phyloP scores from a whole-genome alignment of 225 moss, liverwort and hornwort species.

The Physcomitrellopsis africana region DNA sequence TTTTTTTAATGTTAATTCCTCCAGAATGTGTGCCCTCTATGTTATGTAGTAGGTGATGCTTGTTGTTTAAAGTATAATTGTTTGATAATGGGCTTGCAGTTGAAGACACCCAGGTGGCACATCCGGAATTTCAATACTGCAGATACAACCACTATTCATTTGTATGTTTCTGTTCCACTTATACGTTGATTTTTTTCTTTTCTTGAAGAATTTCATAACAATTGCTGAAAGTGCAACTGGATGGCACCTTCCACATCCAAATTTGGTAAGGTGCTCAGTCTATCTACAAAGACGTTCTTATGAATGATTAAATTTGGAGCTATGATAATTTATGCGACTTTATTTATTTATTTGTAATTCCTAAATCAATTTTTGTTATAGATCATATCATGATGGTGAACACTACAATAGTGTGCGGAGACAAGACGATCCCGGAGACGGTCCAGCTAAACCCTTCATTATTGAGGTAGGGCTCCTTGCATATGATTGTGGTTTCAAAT shows the following conservation, averaged over 20 bases:
- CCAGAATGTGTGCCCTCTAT: neutral
- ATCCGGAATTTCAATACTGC: constrained; percentile 83
- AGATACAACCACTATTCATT: constrained; percentile 69
- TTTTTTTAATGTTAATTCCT: neutral
- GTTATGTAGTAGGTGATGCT: neutral
- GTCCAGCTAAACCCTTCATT: constrained; percentile 71
- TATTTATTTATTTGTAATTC: neutral
- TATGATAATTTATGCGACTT: no score
- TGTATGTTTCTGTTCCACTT: constrained; percentile 62
- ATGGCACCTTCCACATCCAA: no score
- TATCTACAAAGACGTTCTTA: no score
- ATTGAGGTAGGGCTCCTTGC: constrained; percentile 62
- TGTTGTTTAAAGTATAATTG: constrained; percentile 1
- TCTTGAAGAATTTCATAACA: no score
- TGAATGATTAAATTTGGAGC: no score
- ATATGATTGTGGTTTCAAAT: constrained; percentile 14
- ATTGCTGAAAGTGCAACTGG: no score
- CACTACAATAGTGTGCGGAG: constrained; percentile 97
- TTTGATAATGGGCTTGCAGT: constrained; percentile 51
- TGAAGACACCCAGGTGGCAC: constrained; percentile 94
- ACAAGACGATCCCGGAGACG: constrained; percentile 73
- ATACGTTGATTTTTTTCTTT: neutral
- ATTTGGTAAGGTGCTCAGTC: no score
- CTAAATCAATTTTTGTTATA: constrained; percentile 50
- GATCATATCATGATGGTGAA: constrained; percentile 98